Conservation (phyloP, 768 basidiomycete species). For the Lentinula edodes region DNA sequence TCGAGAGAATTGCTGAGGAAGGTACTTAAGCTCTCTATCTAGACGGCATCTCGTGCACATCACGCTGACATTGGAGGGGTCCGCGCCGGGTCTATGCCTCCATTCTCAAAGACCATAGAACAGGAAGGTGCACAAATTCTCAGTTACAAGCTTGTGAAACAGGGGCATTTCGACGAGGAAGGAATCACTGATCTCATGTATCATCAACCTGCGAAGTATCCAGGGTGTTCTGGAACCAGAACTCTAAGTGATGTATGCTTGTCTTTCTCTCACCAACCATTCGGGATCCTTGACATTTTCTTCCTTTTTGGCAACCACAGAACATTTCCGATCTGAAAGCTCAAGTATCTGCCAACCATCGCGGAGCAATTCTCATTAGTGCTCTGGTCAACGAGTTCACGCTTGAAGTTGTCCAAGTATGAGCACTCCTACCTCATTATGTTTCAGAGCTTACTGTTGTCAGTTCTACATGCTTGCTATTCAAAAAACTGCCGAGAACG, state of each 20-base stretch:
- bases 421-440: neutral
- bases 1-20: neutral
- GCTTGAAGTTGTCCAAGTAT: neutral
- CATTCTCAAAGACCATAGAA: neutral
- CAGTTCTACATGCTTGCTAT: conserved; percentile 24
- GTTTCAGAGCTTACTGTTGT: conserved; percentile 2
- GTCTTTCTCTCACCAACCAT: neutral
- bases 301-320: neutral
- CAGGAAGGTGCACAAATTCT: conserved; percentile 5
- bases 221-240: neutral
- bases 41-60: conserved; percentile 23
- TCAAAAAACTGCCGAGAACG: neutral
- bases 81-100: neutral
- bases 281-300: neutral
- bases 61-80: conserved; percentile 17
- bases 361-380: neutral
- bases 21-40: neutral
- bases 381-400: neutral
- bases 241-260: neutral
- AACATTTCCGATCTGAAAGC: conserved; percentile 5
- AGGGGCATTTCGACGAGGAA: conserved; percentile 1
- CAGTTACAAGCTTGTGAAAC: neutral
- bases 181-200: neutral
- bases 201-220: neutral
- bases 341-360: conserved; percentile 1